These are phyloP conservation scores for Fabrea salina DNA, from an alignment of 169 alveolate species.

Conservation along the genomic window DNA sequence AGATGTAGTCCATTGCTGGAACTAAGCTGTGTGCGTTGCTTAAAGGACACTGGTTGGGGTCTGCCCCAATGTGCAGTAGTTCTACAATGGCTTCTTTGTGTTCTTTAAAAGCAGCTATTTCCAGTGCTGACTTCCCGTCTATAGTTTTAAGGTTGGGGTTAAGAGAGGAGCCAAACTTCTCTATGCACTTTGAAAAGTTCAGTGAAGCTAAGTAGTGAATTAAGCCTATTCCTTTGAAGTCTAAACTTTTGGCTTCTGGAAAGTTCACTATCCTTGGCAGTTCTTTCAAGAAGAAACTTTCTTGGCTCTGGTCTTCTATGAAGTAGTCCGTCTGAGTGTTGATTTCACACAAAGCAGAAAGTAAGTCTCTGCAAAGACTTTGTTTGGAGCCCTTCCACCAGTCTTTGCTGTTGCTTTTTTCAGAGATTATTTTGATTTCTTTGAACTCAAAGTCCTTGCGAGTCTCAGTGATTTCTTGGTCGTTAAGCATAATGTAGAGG, in stretches of 20 bases:
- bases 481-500: constrained; percentile 39
- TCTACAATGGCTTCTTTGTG: not conserved
- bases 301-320: not conserved
- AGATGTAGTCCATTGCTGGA: not conserved
- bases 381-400: not conserved
- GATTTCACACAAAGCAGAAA: not conserved
- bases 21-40: not conserved
- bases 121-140: not conserved
- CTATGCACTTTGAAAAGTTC: not conserved
- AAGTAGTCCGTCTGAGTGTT: not conserved
- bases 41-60: not conserved
- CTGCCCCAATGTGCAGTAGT: not conserved
- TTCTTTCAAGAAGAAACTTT: constrained; percentile 3
- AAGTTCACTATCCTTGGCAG: not conserved
- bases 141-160: not conserved
- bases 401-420: not conserved
- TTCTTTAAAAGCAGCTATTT: not conserved
- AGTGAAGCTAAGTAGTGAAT: not conserved
- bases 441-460: constrained; percentile 24
- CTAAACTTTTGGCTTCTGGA: not conserved
- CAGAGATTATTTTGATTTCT: not conserved
- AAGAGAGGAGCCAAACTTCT: not conserved
- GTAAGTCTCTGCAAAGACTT: not conserved
- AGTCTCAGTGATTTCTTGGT: constrained; percentile 22
- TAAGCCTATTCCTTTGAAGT: not conserved